These are phyloP conservation scores for Chionographis japonica DNA, from an alignment of 106 monocot genomes.

Conservation along the genomic window DNA sequence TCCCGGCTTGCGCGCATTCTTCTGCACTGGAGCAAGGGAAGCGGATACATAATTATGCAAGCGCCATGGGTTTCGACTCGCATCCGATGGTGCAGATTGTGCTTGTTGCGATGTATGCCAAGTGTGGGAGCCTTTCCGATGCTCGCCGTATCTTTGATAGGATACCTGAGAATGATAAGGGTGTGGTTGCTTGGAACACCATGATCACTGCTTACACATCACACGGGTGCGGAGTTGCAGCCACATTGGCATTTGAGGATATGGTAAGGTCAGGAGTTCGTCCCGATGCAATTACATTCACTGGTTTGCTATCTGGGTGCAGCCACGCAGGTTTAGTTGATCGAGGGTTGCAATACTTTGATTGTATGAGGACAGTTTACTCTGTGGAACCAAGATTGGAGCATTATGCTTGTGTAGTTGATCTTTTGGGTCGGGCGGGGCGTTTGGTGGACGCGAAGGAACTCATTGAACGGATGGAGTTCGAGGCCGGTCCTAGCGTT, in stretches of 20 bases:
- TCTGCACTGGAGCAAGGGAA: slow-evolving; percentile 31
- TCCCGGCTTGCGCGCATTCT: slow-evolving; percentile 37
- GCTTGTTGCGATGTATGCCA: slow-evolving; percentile 36
- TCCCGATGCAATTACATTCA: slow-evolving; percentile 53
- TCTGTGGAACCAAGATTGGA: slow-evolving; percentile 30
- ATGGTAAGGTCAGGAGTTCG: slow-evolving; percentile 29
- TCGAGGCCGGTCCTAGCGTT: slow-evolving; percentile 39
- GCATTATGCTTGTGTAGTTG: slow-evolving; percentile 66
- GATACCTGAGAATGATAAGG: slow-evolving; percentile 9
- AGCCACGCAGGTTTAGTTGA: slow-evolving; percentile 64
- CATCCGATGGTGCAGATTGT: slow-evolving; percentile 40
- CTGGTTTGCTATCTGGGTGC: slow-evolving; percentile 55
- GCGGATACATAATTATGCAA: slow-evolving; percentile 29
- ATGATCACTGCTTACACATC: slow-evolving; percentile 41
- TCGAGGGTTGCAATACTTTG: slow-evolving; percentile 36
- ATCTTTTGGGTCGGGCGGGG: slow-evolving; percentile 57
- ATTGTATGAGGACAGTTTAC: slow-evolving; percentile 33
- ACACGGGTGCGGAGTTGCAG: slow-evolving; percentile 25
- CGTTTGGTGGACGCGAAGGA: slow-evolving; percentile 33
- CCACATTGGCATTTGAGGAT: slow-evolving; percentile 18
- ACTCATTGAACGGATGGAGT: slow-evolving; percentile 32
- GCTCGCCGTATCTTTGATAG: slow-evolving; percentile 23
- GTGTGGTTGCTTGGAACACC: slow-evolving; percentile 30
- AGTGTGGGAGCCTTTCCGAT: slow-evolving; percentile 34
- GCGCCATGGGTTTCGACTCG: slow-evolving; percentile 8